Conservation (phyloP, 768 basidiomycete species). For the Tricholomella constricta region DNA sequence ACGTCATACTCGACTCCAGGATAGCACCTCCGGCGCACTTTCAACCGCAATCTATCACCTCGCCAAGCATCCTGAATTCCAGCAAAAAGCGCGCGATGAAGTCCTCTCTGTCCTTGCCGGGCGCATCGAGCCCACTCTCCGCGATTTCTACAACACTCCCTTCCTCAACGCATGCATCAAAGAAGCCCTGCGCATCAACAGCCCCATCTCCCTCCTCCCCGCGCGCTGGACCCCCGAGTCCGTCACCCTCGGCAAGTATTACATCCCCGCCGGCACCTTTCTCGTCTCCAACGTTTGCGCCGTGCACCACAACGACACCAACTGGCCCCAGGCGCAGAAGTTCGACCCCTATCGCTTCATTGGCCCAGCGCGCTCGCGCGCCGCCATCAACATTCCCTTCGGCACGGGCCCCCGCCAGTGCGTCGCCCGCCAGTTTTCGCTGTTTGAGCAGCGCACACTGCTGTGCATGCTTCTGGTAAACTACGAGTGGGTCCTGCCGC, state of each 20-base stretch:
- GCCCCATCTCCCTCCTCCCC: slow-evolving; percentile 30
- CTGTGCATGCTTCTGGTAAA: slow-evolving; percentile 33
- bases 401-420: slow-evolving; percentile 35
- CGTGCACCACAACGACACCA: slow-evolving; percentile 28
- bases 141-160: slow-evolving; percentile 28
- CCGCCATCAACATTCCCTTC: slow-evolving; percentile 29
- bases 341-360: slow-evolving; percentile 36
- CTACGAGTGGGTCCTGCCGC: slow-evolving; percentile 36
- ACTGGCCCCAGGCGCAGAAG: slow-evolving; percentile 29
- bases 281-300: slow-evolving; percentile 34
- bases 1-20: slow-evolving; percentile 22
- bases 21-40: slow-evolving; percentile 41
- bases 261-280: slow-evolving; percentile 30
- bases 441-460: slow-evolving; percentile 34
- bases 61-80: slow-evolving; percentile 37
- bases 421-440: slow-evolving; percentile 31
- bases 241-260: slow-evolving; percentile 29
- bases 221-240: slow-evolving; percentile 23
- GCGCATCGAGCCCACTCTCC: slow-evolving; percentile 30
- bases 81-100: slow-evolving; percentile 38
- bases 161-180: slow-evolving; percentile 40
- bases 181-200: slow-evolving; percentile 39
- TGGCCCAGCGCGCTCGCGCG: slow-evolving; percentile 1
- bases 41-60: slow-evolving; percentile 38
- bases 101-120: slow-evolving; percentile 29